Percentiles rank a stretch among this genome's conserved stretches.
phyloP scores from a whole-genome alignment of 768 basidiomycete genomes.

The Kwoniella bestiolae region DNA sequence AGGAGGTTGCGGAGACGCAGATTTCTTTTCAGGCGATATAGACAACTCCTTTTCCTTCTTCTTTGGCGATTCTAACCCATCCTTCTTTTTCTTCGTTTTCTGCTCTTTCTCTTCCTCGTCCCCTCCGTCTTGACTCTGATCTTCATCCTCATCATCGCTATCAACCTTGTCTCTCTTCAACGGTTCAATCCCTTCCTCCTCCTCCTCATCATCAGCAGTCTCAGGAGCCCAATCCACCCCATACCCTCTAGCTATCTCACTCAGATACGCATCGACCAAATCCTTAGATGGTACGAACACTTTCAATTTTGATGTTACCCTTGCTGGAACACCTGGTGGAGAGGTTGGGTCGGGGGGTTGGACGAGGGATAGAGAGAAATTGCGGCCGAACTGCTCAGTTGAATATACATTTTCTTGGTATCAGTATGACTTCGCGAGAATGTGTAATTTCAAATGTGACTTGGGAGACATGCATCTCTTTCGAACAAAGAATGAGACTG shows the following conservation, averaged over 20 bases:
- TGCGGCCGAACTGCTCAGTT: conserved; percentile 72
- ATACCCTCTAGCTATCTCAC: conserved; percentile 88
- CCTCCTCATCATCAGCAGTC: conserved; percentile 23
- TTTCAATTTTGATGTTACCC: conserved; percentile 75
- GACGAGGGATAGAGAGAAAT: conserved; percentile 82
- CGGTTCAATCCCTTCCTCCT: conserved; percentile 14
- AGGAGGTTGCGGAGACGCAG: conserved; percentile 17
- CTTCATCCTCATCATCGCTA: conserved; percentile 34
- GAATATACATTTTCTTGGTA: background rate
- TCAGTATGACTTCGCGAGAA: background rate
- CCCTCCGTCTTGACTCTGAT: conserved; percentile 1
- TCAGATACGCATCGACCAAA: conserved; percentile 84
- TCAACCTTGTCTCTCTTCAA: conserved; percentile 52
- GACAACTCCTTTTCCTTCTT: conserved; percentile 22
- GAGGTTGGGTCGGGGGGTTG: conserved; percentile 65
- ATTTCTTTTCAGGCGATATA: conserved; percentile 28
- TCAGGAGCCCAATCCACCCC: conserved; percentile 70
- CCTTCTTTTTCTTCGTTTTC: conserved; percentile 1
- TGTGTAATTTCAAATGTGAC: background rate
- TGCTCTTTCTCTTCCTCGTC: conserved; percentile 3
- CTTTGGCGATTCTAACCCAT: background rate
- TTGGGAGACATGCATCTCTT: too few relatives aligned
- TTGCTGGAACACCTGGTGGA: conserved; percentile 76
- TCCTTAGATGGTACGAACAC: conserved; percentile 71
- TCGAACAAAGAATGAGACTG: too few relatives aligned